A percentile compares a stretch with the other conserved stretches of the same genome.
phyloP scores from a whole-genome alignment of 257 asterid genomes.

The Thymus mandschuricus region DNA sequence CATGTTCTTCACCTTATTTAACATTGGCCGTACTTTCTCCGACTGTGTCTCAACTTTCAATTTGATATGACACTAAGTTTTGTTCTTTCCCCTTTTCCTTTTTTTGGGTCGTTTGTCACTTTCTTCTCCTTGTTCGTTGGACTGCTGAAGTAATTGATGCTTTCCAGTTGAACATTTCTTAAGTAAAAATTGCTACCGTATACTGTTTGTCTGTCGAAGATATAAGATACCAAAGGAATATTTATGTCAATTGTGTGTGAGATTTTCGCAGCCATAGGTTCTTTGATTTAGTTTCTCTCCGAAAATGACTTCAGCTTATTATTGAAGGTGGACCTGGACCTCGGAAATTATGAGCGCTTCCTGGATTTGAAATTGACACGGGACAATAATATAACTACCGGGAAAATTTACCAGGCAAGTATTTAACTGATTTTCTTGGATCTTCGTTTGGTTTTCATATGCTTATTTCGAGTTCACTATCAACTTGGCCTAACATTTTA shows the following conservation, averaged over 20 bases:
- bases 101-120: background rate
- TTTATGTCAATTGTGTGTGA: background rate
- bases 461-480: conserved; percentile 8
- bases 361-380: conserved; percentile 79
- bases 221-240: background rate
- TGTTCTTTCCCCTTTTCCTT: background rate
- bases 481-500: conserved; percentile 16
- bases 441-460: background rate
- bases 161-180: conserved; percentile 4
- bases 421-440: background rate
- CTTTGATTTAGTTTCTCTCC: background rate
- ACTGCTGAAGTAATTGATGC: conserved; percentile 10
- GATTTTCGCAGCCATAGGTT: conserved; percentile 10
- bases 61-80: background rate
- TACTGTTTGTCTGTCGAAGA: conserved; percentile 4
- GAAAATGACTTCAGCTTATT: conserved; percentile 33
- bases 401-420: conserved; percentile 90
- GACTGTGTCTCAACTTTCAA: background rate
- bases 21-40: background rate
- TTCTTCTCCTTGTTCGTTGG: conserved; percentile 6
- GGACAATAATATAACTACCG: conserved; percentile 89
- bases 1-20: too few species aligned
- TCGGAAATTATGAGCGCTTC: conserved; percentile 94
- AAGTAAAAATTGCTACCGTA: background rate
- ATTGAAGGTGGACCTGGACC: conserved; percentile 96